Conservation (phyloP, 2,329 filamentous ascomycete genomes). For the Hortaea sp. region DNA sequence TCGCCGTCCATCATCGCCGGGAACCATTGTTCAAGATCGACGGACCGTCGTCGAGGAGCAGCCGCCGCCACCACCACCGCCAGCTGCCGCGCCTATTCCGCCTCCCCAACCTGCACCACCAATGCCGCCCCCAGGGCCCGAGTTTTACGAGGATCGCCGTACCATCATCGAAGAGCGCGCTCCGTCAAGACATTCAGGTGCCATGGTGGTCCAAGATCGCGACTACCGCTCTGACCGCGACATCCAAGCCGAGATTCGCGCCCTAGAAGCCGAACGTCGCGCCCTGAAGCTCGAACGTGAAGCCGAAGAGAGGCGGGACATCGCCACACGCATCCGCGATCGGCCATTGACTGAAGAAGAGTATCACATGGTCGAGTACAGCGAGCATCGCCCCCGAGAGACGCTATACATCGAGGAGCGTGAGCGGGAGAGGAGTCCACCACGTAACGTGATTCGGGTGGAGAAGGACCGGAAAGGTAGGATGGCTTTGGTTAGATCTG, state of each 20-base stretch:
- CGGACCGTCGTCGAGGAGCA: conserved; percentile 22
- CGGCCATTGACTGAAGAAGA: conserved; percentile 29
- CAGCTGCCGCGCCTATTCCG: neutral
- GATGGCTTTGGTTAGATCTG: conserved; percentile 75
- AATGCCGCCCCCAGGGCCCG: conserved; percentile 13
- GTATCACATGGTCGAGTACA: conserved; percentile 34
- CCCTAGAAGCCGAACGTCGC: conserved; percentile 57
- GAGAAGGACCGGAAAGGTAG: conserved; percentile 94
- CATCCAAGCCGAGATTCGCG: conserved; percentile 61
- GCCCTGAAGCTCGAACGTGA: conserved; percentile 49
- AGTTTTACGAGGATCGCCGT: conserved; percentile 20
- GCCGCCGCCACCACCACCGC: conserved; percentile 12
- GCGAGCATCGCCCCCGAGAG: conserved; percentile 43
- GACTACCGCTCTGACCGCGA: conserved; percentile 46
- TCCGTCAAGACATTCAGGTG: conserved; percentile 8
- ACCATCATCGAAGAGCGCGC: conserved; percentile 22
- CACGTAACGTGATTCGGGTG: conserved; percentile 54
- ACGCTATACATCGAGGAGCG: conserved; percentile 43
- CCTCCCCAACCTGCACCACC: conserved; percentile 3
- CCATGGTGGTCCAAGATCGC: conserved; percentile 41
- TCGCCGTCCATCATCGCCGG: conserved; percentile 14
- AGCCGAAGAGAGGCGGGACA: conserved; percentile 32
- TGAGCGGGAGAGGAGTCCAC: conserved; percentile 33
- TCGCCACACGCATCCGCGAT: conserved; percentile 34
- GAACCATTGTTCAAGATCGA: conserved; percentile 18